These are phyloP conservation scores for Lasiosphaeriaceae sp. DNA, from an alignment of 495 filamentous ascomycete genomes.

Conservation along the genomic window DNA sequence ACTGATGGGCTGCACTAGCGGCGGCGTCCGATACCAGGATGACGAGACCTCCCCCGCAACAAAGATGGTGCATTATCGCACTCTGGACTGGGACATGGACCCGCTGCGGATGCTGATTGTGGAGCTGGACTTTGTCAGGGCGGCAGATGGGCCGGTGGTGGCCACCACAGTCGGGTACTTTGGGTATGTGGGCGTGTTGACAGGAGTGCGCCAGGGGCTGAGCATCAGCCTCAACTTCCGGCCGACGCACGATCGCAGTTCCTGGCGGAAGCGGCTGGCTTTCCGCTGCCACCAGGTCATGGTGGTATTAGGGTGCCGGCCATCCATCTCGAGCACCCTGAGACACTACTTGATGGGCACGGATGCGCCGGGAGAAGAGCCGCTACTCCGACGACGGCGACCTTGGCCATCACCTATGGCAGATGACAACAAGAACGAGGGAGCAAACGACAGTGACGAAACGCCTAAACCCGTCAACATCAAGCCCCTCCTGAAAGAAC, in stretches of 20 bases:
- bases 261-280: conserved; percentile 9
- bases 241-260: conserved; percentile 46
- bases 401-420: background rate
- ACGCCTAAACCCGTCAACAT: background rate
- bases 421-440: background rate
- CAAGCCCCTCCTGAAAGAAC: conserved; percentile 20
- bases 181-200: conserved; percentile 61
- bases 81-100: conserved; percentile 67
- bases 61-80: conserved; percentile 61
- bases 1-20: conserved; percentile 65
- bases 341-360: conserved; percentile 39
- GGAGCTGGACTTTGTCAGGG: conserved; percentile 52
- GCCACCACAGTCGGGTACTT: conserved; percentile 60
- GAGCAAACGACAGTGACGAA: background rate
- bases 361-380: background rate
- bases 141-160: conserved; percentile 36
- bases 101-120: conserved; percentile 52
- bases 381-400: background rate
- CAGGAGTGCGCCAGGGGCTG: conserved; percentile 52
- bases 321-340: conserved; percentile 52
- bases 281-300: conserved; percentile 44
- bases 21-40: conserved; percentile 27
- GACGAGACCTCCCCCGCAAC: no score
- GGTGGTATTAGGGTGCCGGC: conserved; percentile 54
- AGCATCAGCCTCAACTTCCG: conserved; percentile 65